Percentiles rank a stretch among this genome's conserved stretches.
Conservation (phyloP, 345 rosid species). For the Gossypium sturtianum region DNA sequence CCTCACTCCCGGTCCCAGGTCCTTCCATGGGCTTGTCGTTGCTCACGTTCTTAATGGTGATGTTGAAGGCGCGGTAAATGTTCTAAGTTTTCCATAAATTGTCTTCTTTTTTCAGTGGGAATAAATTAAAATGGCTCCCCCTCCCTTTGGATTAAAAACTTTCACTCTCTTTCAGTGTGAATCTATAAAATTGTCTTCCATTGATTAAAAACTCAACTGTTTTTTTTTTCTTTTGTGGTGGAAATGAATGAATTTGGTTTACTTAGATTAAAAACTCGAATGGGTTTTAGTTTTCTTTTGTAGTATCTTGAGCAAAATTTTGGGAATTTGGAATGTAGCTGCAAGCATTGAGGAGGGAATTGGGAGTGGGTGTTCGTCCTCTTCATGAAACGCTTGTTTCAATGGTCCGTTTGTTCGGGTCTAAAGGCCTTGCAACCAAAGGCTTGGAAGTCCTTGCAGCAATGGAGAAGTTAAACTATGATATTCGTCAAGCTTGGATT, state of each 20-base stretch:
- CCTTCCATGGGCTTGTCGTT: slow-evolving; percentile 85
- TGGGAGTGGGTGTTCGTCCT: slow-evolving; percentile 73
- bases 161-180: too few species aligned
- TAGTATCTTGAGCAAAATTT: neutral
- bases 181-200: too few species aligned
- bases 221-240: neutral
- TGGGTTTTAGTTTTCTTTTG: neutral
- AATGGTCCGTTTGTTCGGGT: slow-evolving; percentile 60
- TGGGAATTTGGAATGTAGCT: slow-evolving; percentile 34
- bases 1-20: slow-evolving; percentile 81
- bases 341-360: slow-evolving; percentile 81
- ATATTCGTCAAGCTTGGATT: slow-evolving; percentile 83
- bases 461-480: slow-evolving; percentile 75
- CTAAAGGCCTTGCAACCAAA: slow-evolving; percentile 61
- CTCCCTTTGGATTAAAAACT: neutral
- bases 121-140: neutral
- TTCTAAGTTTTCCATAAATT: neutral
- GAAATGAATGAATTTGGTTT: neutral
- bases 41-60: slow-evolving; percentile 67
- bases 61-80: slow-evolving; percentile 79
- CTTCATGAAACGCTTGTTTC: slow-evolving; percentile 80
- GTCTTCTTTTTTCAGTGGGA: neutral
- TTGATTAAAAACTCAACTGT: too few species aligned
- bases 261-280: neutral
- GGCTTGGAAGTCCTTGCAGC: slow-evolving; percentile 77